A percentile compares a stretch with the other conserved stretches of the same genome.
Evolutionary conservation across 495 filamentous ascomycete genomes (phyloP).

Genomic region (Patellaria atrata): DNA sequence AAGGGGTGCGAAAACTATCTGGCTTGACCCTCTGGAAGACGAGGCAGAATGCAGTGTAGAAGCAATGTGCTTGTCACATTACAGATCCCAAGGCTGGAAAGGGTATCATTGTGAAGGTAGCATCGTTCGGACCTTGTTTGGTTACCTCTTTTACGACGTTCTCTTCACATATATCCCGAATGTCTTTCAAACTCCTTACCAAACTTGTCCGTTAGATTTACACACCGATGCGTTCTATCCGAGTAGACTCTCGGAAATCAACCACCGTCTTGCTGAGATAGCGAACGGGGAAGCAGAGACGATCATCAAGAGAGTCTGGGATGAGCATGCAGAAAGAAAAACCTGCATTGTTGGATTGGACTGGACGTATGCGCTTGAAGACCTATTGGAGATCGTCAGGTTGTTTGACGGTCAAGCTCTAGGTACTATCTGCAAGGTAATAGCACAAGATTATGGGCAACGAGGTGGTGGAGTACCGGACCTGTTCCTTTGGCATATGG

Average conservation of each 20-base stretch:
- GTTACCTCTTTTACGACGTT: slow-evolving; percentile 83
- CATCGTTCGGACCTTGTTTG: slow-evolving; percentile 80
- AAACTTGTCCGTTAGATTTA: slow-evolving; percentile 85
- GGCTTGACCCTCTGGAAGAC: slow-evolving; percentile 55
- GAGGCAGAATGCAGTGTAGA: slow-evolving; percentile 70
- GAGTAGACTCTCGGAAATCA: slow-evolving; percentile 71
- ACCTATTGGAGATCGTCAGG: slow-evolving; percentile 64
- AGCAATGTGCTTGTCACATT: slow-evolving; percentile 80
- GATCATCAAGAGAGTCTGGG: slow-evolving; percentile 55
- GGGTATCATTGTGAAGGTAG: slow-evolving; percentile 88
- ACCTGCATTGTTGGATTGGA: slow-evolving; percentile 82
- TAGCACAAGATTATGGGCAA: slow-evolving; percentile 86
- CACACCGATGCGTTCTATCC: slow-evolving; percentile 91
- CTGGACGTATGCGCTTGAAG: slow-evolving; percentile 74
- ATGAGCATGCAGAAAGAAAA: slow-evolving; percentile 45
- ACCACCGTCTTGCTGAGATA: slow-evolving; percentile 72
- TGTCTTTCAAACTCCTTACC: slow-evolving; percentile 89
- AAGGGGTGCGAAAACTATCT: slow-evolving; percentile 63
- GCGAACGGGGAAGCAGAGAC: slow-evolving; percentile 36
- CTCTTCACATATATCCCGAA: slow-evolving; percentile 90
- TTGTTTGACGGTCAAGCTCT: slow-evolving; percentile 72
- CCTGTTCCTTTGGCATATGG: slow-evolving; percentile 66
- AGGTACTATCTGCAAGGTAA: slow-evolving; percentile 70
- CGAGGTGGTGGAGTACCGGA: slow-evolving; percentile 84
- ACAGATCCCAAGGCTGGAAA: slow-evolving; percentile 75